phyloP scores from a whole-genome alignment of 2,329 filamentous ascomycete species.

The Bipolaris oryzae region DNA sequence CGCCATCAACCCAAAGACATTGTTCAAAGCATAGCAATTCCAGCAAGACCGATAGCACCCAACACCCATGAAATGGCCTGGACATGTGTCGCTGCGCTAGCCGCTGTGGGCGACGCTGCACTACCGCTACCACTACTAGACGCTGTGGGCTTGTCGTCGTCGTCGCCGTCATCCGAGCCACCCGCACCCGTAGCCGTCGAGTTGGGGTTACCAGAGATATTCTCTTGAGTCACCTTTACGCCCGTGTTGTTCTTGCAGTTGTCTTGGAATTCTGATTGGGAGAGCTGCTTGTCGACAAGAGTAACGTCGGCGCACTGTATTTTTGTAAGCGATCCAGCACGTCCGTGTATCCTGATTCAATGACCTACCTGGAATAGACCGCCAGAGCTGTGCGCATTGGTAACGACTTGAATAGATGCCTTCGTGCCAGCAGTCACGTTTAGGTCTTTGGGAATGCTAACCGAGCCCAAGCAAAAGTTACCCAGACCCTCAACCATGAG shows the following conservation, averaged over 20 bases:
- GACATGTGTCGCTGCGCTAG: slow-evolving; percentile 37
- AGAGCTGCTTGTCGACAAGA: slow-evolving; percentile 61
- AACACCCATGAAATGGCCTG: slow-evolving; percentile 43
- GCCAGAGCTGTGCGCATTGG: slow-evolving; percentile 61
- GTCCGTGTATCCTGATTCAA: background rate
- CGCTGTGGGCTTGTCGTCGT: slow-evolving; percentile 24
- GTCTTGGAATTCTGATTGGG: slow-evolving; percentile 51
- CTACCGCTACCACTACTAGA: slow-evolving; percentile 13
- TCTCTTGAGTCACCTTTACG: slow-evolving; percentile 52
- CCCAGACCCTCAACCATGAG: slow-evolving; percentile 66
- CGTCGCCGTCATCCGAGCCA: background rate
- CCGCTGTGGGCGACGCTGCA: slow-evolving; percentile 22
- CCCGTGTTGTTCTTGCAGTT: slow-evolving; percentile 66
- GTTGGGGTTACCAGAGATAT: slow-evolving; percentile 56
- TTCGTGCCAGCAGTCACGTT: slow-evolving; percentile 65
- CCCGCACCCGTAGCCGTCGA: slow-evolving; percentile 39
- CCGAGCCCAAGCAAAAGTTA: slow-evolving; percentile 67
- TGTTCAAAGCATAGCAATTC: slow-evolving; percentile 36
- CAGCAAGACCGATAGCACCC: slow-evolving; percentile 44
- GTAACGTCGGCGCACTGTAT: slow-evolving; percentile 74
- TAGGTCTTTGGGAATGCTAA: slow-evolving; percentile 60
- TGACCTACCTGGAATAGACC: slow-evolving; percentile 68
- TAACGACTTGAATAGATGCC: slow-evolving; percentile 73
- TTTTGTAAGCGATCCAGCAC: background rate
- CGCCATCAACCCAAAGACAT: background rate